phyloP scores from a whole-genome alignment of 2,329 filamentous ascomycete species.

The Aspergillus pseudotamarii region DNA sequence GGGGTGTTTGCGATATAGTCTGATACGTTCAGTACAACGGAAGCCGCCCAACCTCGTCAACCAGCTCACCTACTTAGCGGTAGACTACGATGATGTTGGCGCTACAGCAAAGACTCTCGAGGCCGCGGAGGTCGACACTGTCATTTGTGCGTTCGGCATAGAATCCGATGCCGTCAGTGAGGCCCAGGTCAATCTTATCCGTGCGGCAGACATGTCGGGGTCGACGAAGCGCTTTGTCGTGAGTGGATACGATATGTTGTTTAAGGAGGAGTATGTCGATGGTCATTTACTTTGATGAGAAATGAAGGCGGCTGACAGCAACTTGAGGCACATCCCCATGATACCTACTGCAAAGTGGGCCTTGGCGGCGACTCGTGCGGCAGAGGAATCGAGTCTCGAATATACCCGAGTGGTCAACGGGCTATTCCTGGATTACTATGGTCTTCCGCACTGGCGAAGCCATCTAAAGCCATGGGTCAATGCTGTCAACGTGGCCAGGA shows the following conservation, averaged over 20 bases:
- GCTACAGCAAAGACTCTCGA: background rate
- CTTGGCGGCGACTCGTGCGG: background rate
- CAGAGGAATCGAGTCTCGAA: background rate
- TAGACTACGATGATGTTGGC: conserved; percentile 1
- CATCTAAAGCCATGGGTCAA: conserved; percentile 9
- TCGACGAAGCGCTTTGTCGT: conserved; percentile 6
- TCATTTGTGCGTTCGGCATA: conserved; percentile 10
- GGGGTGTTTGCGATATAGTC: background rate
- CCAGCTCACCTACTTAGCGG: background rate
- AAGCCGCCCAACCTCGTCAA: background rate
- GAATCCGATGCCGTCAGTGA: conserved; percentile 2
- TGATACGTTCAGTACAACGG: background rate
- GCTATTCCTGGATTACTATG: conserved; percentile 7
- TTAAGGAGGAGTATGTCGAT: conserved; percentile 1
- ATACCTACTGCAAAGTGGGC: conserved; percentile 5
- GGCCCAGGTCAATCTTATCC: conserved; percentile 7
- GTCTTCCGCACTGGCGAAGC: conserved; percentile 4
- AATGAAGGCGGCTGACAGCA: background rate
- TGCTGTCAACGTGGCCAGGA: background rate
- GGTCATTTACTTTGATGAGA: no score
- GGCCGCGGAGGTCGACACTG: background rate
- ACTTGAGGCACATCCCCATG: background rate
- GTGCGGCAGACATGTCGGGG: background rate
- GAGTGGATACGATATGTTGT: conserved; percentile 7
- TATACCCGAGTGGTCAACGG: conserved; percentile 6